phyloP scores from a whole-genome alignment of 1,284 basidiomycete species.

The Puccinia polysora region DNA sequence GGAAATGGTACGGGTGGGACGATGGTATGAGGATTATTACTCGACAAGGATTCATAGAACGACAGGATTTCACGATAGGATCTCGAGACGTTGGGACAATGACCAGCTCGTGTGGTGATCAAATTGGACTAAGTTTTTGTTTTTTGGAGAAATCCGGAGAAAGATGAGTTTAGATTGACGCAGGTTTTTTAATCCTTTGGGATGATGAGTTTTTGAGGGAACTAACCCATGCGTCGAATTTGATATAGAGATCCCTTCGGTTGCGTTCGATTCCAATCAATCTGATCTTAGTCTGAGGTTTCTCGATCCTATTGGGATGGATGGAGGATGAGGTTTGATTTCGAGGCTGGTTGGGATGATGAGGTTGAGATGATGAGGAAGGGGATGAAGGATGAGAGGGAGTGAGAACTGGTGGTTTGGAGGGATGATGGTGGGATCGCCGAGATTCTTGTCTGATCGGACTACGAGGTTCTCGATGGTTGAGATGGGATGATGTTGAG shows the following conservation, averaged over 20 bases:
- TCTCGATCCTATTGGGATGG: too few relatives aligned
- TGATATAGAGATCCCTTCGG: slow-evolving; percentile 80
- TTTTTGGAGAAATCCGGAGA: background rate
- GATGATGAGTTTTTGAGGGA: slow-evolving; percentile 40
- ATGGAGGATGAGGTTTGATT: slow-evolving; percentile 56
- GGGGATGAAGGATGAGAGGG: background rate
- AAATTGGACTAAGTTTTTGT: slow-evolving; percentile 71
- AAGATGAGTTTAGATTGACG: background rate
- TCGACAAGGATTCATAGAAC: slow-evolving; percentile 76
- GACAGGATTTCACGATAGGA: slow-evolving; percentile 87
- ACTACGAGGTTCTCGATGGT: slow-evolving; percentile 31
- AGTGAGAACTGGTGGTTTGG: background rate
- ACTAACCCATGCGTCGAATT: slow-evolving; percentile 85
- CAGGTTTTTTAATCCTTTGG: background rate
- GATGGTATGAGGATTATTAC: slow-evolving; percentile 72
- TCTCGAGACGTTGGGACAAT: slow-evolving; percentile 83
- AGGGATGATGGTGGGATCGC: background rate
- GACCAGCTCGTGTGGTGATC: slow-evolving; percentile 76
- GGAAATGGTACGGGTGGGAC: slow-evolving; percentile 20
- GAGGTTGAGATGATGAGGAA: background rate
- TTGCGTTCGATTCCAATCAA: slow-evolving; percentile 86
- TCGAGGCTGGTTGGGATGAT: background rate
- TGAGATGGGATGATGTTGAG: background rate
- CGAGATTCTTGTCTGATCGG: slow-evolving; percentile 39
- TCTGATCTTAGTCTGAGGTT: slow-evolving; percentile 76